Percentiles rank a stretch among this genome's conserved stretches.
Evolutionary conservation across 768 basidiomycete genomes (phyloP).

Genomic region (Tulasnella sp.): DNA sequence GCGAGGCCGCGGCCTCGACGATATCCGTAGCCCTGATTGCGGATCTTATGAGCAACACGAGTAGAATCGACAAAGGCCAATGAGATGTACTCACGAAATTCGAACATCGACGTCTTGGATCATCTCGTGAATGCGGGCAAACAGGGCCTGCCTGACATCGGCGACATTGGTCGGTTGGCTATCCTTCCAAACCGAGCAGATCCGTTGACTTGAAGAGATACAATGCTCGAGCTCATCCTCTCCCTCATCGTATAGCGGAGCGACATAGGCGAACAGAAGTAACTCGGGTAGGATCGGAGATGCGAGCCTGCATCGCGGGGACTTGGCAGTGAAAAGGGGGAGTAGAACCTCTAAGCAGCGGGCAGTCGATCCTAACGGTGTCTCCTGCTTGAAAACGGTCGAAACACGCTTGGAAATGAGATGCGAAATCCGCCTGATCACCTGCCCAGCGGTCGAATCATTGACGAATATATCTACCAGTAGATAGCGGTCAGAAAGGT

Average conservation of each 20-base stretch:
- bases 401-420: too few species aligned
- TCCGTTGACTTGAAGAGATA: not conserved
- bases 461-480: not conserved
- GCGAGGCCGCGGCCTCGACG: not conserved
- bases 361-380: too few species aligned
- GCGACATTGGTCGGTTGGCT: not conserved
- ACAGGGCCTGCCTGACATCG: not conserved
- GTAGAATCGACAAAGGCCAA: not conserved
- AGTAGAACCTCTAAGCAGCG: not conserved
- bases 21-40: not conserved
- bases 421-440: too few species aligned
- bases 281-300: not conserved
- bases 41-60: not conserved
- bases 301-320: not conserved
- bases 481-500: not conserved
- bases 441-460: too few species aligned
- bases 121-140: not conserved
- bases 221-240: not conserved
- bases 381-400: too few species aligned
- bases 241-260: not conserved
- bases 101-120: slow-evolving; percentile 3
- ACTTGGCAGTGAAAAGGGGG: not conserved
- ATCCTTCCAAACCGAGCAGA: not conserved
- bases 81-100: not conserved
- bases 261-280: not conserved